Conservation (phyloP, 2,329 filamentous ascomycete species). For the Calonectria pteridis region DNA sequence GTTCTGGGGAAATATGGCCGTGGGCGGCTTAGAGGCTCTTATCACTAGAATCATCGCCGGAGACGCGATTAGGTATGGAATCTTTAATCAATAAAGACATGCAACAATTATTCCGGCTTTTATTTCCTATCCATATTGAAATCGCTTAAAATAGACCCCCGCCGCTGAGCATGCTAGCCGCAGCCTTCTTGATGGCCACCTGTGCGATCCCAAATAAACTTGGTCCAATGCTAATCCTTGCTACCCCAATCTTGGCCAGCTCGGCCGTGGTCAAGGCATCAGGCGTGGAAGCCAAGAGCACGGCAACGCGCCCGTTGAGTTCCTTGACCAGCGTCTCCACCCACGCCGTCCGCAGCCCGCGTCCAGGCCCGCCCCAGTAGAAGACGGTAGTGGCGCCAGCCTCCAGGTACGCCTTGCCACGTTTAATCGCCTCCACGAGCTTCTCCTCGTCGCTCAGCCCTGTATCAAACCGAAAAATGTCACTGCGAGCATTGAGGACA, state of each 20-base stretch:
- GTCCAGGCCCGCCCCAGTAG: conserved; percentile 66
- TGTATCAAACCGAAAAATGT: conserved; percentile 58
- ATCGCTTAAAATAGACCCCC: conserved; percentile 30
- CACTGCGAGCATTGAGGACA: conserved; percentile 69
- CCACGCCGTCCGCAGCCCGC: conserved; percentile 59
- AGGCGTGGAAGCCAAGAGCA: conserved; percentile 54
- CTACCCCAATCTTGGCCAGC: conserved; percentile 63
- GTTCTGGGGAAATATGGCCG: background rate
- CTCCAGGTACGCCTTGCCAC: conserved; percentile 68
- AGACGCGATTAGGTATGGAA: background rate
- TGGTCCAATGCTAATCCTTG: conserved; percentile 68
- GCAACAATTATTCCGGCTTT: background rate
- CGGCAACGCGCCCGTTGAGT: conserved; percentile 63
- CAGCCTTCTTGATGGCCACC: conserved; percentile 51
- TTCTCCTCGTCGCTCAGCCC: conserved; percentile 47
- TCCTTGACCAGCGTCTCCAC: conserved; percentile 60
- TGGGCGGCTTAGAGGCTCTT: too few relatives aligned
- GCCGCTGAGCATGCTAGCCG: conserved; percentile 46
- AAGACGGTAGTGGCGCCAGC: conserved; percentile 71
- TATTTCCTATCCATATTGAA: background rate
- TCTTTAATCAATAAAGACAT: background rate
- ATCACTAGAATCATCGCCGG: background rate
- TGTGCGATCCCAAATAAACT: conserved; percentile 58
- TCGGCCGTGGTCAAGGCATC: conserved; percentile 58
- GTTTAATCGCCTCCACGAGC: conserved; percentile 62